Evolutionary conservation across 345 rosid genomes (phyloP).

Genomic region (Camelina laxa): DNA sequence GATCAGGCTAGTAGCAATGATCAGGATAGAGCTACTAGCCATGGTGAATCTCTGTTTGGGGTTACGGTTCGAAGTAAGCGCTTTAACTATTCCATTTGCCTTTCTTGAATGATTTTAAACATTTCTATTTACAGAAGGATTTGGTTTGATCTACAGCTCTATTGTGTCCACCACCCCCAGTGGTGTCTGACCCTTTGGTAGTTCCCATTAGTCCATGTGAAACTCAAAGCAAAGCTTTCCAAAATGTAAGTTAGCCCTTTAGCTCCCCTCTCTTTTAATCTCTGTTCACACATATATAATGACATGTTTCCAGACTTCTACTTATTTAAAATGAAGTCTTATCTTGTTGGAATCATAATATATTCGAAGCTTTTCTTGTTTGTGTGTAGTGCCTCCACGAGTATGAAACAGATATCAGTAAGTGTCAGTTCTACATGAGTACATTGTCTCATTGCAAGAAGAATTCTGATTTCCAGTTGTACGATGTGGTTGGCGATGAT

Average conservation of each 20-base stretch:
- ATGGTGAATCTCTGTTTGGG: background rate
- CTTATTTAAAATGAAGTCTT: background rate
- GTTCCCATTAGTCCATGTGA: conserved; percentile 62
- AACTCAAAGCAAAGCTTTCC: conserved; percentile 73
- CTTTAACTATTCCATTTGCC: background rate
- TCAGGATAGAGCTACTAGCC: background rate
- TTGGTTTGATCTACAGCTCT: background rate
- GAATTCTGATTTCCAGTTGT: conserved; percentile 47
- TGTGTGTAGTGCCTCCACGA: conserved; percentile 65
- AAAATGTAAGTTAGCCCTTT: conserved; percentile 46
- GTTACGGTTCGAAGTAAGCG: background rate
- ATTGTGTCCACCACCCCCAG: background rate
- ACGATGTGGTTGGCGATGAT: too few species aligned
- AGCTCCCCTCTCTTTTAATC: background rate
- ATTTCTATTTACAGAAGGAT: background rate
- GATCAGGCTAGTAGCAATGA: background rate
- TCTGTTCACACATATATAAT: too few species aligned
- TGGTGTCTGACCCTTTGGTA: conserved; percentile 38
- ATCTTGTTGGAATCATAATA: too few species aligned
- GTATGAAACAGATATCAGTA: conserved; percentile 69
- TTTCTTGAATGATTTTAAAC: background rate
- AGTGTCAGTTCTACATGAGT: conserved; percentile 89
- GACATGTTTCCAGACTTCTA: background rate
- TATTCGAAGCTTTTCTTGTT: background rate
- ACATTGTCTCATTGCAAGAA: conserved; percentile 77